Evolutionary conservation across 2,329 filamentous ascomycete species (phyloP), one percentile per base, ranked within the genome.

Genomic region (Xylariaceae sp.): DNA sequence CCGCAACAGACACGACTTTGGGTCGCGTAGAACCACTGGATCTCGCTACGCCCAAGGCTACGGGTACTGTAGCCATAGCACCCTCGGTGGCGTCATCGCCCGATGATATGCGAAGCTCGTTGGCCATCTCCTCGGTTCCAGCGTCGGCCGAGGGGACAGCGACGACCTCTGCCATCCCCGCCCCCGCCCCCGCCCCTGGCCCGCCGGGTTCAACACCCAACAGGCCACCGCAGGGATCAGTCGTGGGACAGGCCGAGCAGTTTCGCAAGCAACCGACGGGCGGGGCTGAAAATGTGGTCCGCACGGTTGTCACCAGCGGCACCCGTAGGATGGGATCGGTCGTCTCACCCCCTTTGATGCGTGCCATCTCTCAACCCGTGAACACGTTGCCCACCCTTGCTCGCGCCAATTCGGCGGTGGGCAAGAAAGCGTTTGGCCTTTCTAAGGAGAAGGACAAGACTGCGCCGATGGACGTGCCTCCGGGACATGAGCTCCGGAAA

Each of bases 311-410:
- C n/a, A n/a, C n/a, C n/a, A n/a, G n/a, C n/a, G n/a, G n/a, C n/a
- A n/a, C n/a, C 19, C 68, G 74, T 47, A 73, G 67, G 48, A 57
- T 65, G 18, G 69, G 69, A 23, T 53, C 64, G 37, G 64, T 57
- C 29, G 59, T 66, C 13, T 73, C 74, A 9, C 73, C 74, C 23
- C 74, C 75, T 3, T 68, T 78, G 52, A 56, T 70, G 32, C 69
- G 75, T 33, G 65, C 74, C 2, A 60, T 67, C n/a, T 73, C 74
- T 1, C 73, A 76, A 38, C 73, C 74, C 7, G 59, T 60, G 3
- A 51, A 51, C 34, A 48, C 37, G 32, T 31, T 57, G 14, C 65
- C 69, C 13, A 61, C 64, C 9, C 44, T 75, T 28, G 61, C 72
- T 32, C 68, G 71, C 32, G 58, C 66, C 29, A 67, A 71, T 43